Base-by-base conservation (phyloP, 768 basidiomycete genomes). In the Calocybe indica region DNA sequence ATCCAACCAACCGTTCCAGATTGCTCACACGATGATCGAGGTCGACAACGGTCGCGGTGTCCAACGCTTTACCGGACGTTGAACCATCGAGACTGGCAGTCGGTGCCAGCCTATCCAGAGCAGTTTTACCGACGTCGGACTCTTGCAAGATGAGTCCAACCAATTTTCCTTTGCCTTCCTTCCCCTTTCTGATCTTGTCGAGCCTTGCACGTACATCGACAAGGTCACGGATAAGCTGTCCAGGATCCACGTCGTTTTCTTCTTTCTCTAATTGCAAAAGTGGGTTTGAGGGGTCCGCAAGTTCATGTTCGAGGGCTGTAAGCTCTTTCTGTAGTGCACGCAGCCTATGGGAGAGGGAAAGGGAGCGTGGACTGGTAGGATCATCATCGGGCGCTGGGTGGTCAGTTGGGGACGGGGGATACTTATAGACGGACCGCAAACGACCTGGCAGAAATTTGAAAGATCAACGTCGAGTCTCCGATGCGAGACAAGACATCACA, bases 11-110 rank as follows among this genome's bases (percentile, higher is more conserved):
- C 49, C 77, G 80, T 61, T 98, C 95, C 11, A 99, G 71, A 51
- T 86, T 80, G 6, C 87, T 85, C 2, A 99, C 75, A 33, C 95
- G 80, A 55, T 74, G 75, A 65, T 98, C 95, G 59, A 97, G 75
- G 48, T 89, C 85, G 2, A 82, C 78, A 13, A 92, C 62, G 11
- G 62, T 74, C 45, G 73, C 75, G 42, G 73, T 66, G 40, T 53
- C 37, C 1, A 14, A n/a, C 40, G 46, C 8, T 40, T 38, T 41
- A 50, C 39, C 28, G 13, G 46, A 40, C 32, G 54, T 44, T 38
- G 56, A 52, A 14, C 50, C 47, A 11, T 61, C 57, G 22, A 22
- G 22, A 22, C 22, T 22, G 22, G 22, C 22, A 4, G 22, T 22
- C 22, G 22, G 22, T 22, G 22, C 22, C 22, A 22, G 22, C 22